phyloP scores from a whole-genome alignment of 352 stramenopile species.

The Globisporangium polare region DNA sequence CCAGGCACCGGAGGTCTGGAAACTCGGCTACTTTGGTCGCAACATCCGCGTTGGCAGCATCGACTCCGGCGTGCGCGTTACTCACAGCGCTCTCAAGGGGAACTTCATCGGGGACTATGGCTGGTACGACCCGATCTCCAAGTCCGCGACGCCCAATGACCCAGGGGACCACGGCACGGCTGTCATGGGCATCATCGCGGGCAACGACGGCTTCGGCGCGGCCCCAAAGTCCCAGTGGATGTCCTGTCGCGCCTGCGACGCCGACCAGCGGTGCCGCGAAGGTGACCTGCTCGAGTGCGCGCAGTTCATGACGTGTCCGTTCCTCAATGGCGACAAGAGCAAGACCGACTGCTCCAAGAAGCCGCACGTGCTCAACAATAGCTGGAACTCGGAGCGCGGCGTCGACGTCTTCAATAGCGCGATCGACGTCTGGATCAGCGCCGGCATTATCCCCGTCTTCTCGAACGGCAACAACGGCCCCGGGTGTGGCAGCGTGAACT shows the following conservation, averaged over 20 bases:
- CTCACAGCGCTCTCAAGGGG: constrained; percentile 27
- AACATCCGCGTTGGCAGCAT: constrained; percentile 42
- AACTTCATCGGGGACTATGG: constrained; percentile 37
- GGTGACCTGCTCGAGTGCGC: constrained; percentile 34
- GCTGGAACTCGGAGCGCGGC: constrained; percentile 46
- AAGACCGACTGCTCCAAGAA: constrained; percentile 35
- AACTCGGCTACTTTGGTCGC: constrained; percentile 27
- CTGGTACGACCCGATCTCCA: constrained; percentile 48
- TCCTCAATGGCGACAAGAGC: constrained; percentile 16
- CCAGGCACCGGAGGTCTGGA: constrained; percentile 33
- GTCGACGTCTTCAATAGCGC: constrained; percentile 19
- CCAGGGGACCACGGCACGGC: constrained; percentile 34
- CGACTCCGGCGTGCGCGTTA: constrained; percentile 38
- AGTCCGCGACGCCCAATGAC: constrained; percentile 26
- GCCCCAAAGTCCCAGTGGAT: constrained; percentile 37
- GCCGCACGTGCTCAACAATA: constrained; percentile 65
- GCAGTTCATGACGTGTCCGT: constrained; percentile 44
- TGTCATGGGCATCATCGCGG: constrained; percentile 30
- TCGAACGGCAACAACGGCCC: constrained; percentile 44
- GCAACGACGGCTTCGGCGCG: constrained; percentile 27
- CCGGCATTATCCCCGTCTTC: constrained; percentile 52
- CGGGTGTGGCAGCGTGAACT: constrained; percentile 32
- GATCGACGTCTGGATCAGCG: constrained; percentile 46
- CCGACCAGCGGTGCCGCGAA: constrained; percentile 24
- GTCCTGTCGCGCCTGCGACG: constrained; percentile 37